These are phyloP conservation scores for Mycena sanguinolenta DNA, from an alignment of 768 basidiomycete species.

Conservation along the genomic window DNA sequence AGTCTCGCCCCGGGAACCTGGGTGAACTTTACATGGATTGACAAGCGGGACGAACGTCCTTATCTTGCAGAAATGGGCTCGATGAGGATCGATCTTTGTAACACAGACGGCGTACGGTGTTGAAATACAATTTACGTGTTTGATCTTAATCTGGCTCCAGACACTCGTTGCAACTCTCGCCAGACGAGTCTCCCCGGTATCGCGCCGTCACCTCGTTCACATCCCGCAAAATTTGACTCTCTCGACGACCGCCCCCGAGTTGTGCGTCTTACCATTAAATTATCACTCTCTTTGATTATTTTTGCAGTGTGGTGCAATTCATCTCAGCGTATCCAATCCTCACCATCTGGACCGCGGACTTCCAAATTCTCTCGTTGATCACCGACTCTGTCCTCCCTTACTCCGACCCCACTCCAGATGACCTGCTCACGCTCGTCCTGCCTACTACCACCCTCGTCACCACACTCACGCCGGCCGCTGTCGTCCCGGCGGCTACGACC, in stretches of 20 bases:
- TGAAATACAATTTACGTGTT: slow-evolving; percentile 3
- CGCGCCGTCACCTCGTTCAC: slow-evolving; percentile 44
- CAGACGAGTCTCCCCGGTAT: slow-evolving; percentile 53
- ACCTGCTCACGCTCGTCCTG: slow-evolving; percentile 37
- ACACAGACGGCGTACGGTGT: slow-evolving; percentile 56
- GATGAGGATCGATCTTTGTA: slow-evolving; percentile 62
- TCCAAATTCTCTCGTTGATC: slow-evolving; percentile 51
- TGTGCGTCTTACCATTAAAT: slow-evolving; percentile 41
- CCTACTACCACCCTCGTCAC: slow-evolving; percentile 31
- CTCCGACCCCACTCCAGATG: slow-evolving; percentile 23
- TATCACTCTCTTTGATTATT: background rate
- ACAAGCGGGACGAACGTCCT: slow-evolving; percentile 58
- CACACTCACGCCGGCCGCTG: slow-evolving; percentile 25
- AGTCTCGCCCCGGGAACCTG: slow-evolving; percentile 59
- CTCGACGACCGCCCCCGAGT: slow-evolving; percentile 37
- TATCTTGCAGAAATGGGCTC: slow-evolving; percentile 55
- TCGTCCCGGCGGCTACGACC: slow-evolving; percentile 33
- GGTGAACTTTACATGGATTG: slow-evolving; percentile 62
- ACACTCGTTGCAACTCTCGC: slow-evolving; percentile 59
- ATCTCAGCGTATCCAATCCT: slow-evolving; percentile 43
- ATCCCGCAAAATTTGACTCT: slow-evolving; percentile 48
- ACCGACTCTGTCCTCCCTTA: slow-evolving; percentile 39
- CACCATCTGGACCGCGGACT: slow-evolving; percentile 63
- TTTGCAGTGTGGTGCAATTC: slow-evolving; percentile 51
- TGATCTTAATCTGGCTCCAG: slow-evolving; percentile 43